phyloP scores from a whole-genome alignment of 352 stramenopile species.

The Globisporangium parvum region DNA sequence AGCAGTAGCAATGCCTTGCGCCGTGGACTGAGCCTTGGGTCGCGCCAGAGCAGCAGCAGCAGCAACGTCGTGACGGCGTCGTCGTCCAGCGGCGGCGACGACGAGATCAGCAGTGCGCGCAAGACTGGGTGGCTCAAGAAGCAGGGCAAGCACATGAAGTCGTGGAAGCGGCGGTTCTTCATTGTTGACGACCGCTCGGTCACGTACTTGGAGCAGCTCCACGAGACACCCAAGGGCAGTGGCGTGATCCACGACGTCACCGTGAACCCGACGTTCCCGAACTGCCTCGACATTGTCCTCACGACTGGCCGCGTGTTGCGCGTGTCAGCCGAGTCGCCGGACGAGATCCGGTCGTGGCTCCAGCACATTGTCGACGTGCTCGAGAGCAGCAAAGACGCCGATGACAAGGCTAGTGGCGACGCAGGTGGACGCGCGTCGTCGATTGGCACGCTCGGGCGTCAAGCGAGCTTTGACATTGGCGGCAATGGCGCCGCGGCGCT shows the following conservation, averaged over 20 bases:
- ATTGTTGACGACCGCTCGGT: conserved; percentile 47
- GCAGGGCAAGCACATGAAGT: conserved; percentile 63
- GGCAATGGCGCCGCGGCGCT: background rate
- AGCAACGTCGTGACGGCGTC: background rate
- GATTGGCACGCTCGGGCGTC: background rate
- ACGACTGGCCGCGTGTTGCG: conserved; percentile 49
- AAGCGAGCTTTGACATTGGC: conserved; percentile 5
- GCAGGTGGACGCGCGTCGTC: background rate
- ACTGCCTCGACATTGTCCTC: conserved; percentile 66
- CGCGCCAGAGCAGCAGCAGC: background rate
- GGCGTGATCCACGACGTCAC: conserved; percentile 45
- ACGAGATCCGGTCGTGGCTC: conserved; percentile 61
- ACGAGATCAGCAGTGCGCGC: conserved; percentile 5
- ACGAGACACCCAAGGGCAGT: conserved; percentile 43
- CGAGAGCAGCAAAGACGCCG: conserved; percentile 13
- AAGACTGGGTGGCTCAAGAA: conserved; percentile 80
- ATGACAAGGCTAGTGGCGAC: background rate
- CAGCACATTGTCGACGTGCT: conserved; percentile 31
- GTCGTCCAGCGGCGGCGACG: conserved; percentile 4
- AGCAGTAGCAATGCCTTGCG: background rate
- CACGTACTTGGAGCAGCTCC: conserved; percentile 58
- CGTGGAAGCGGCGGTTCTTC: conserved; percentile 77
- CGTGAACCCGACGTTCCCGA: conserved; percentile 40
- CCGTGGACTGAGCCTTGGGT: conserved; percentile 6
- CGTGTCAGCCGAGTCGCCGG: conserved; percentile 50